These are phyloP conservation scores for Pichia sp. DNA, from an alignment of 1,139 yeast genomes.

Conservation along the genomic window DNA sequence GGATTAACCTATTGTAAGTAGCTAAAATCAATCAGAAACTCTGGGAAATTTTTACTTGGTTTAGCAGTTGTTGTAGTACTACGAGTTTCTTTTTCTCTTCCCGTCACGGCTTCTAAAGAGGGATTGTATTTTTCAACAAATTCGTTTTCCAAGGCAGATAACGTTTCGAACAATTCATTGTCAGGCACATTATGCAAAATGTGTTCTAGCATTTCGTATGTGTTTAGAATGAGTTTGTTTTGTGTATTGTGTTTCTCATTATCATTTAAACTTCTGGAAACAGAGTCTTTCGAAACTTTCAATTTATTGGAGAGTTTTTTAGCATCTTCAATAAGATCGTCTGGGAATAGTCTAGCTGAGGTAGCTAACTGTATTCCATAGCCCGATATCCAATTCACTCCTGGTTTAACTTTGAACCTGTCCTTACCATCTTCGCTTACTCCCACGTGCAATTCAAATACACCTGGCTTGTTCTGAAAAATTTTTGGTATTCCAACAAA, in stretches of 20 bases:
- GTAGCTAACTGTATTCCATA: constrained; percentile 34
- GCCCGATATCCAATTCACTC: constrained; percentile 24
- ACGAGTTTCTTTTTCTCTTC: neutral
- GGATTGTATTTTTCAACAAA: constrained; percentile 11
- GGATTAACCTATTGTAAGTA: neutral
- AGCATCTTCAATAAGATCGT: constrained; percentile 29
- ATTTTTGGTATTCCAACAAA: constrained; percentile 37
- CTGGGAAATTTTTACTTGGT: too few species aligned
- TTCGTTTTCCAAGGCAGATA: constrained; percentile 5
- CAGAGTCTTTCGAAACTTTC: constrained; percentile 14
- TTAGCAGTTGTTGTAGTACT: neutral
- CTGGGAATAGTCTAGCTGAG: constrained; percentile 30
- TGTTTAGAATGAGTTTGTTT: constrained; percentile 14
- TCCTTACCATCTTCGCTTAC: constrained; percentile 32
- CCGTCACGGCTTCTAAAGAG: neutral
- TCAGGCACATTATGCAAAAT: constrained; percentile 7
- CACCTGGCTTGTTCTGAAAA: constrained; percentile 22
- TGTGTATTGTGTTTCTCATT: neutral
- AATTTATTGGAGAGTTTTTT: constrained; percentile 27
- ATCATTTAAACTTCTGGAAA: neutral
- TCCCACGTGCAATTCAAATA: constrained; percentile 30
- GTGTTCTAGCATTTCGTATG: constrained; percentile 13
- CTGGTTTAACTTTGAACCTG: constrained; percentile 29
- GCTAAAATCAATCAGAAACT: constrained; percentile 1
- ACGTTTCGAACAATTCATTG: neutral